Evolutionary conservation across 2,329 filamentous ascomycete genomes (phyloP).

Genomic region (Diplodia seriata): DNA sequence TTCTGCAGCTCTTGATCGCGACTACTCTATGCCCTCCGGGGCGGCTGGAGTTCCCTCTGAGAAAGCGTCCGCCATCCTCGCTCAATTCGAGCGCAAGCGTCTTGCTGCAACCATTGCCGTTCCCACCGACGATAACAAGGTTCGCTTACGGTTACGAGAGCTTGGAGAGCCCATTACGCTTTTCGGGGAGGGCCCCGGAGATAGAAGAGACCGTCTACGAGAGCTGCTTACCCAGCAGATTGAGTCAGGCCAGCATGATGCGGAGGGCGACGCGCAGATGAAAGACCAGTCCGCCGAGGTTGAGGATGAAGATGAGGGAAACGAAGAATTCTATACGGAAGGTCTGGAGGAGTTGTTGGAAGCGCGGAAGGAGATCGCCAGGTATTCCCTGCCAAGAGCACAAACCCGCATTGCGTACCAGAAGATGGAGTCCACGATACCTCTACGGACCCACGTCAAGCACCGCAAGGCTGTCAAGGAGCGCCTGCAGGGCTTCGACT

Average conservation of each 20-base stretch:
- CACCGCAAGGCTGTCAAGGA: conserved; percentile 91
- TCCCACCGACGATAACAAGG: conserved; percentile 89
- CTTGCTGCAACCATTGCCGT: conserved; percentile 88
- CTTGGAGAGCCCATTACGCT: conserved; percentile 93
- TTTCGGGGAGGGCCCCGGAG: conserved; percentile 87
- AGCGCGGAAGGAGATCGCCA: conserved; percentile 79
- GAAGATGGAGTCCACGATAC: conserved; percentile 80
- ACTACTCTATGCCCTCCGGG: conserved; percentile 78
- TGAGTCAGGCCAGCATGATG: conserved; percentile 62
- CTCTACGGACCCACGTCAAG: conserved; percentile 87
- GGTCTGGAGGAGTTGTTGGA: conserved; percentile 76
- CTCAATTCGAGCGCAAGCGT: conserved; percentile 90
- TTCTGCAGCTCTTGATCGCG: conserved; percentile 69
- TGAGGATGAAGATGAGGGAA: conserved; percentile 64
- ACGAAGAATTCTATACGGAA: conserved; percentile 92
- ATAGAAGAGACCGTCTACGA: conserved; percentile 84
- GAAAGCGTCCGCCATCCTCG: conserved; percentile 82
- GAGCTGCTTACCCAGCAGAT: conserved; percentile 77
- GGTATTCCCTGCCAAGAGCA: conserved; percentile 82
- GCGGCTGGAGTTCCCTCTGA: conserved; percentile 74
- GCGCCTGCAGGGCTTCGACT: conserved; percentile 78
- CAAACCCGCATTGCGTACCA: conserved; percentile 79
- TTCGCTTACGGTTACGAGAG: conserved; percentile 80
- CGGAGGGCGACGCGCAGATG: conserved; percentile 63
- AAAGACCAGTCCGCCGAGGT: conserved; percentile 46